Evolutionary conservation across 2,329 filamentous ascomycete genomes (phyloP), one percentile per base, ranked within the genome.

Genomic region (Fusarium sambucinum): DNA sequence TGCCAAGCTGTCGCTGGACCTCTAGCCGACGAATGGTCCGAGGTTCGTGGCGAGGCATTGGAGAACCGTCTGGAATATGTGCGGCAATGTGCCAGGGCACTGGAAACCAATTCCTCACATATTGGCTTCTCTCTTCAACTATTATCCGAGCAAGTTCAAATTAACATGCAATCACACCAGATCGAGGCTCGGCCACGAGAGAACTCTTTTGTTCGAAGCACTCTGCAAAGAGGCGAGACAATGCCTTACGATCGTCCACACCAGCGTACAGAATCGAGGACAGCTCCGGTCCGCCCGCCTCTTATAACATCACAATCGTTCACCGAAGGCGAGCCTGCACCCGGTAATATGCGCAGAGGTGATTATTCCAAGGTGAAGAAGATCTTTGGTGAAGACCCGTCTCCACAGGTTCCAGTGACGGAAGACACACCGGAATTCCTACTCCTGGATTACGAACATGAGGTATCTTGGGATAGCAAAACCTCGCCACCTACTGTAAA

Each of bases 1-100:
- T 97, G 94, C 74, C 96, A 99, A 79, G 89, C 92, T 25, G 91
- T 98, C n/a, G 92, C 94, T 8, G 93, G 93, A 11, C 96, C 96
- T 8, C 80, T 99, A 42, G 92, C 91, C 11, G 96, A 99, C 76
- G 96, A 99, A 80, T 99, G 96, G 96, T 89, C 94, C 6, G 94
- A 97, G 77, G 85, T 94, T n/a, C 89, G 94, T 42, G 93, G 94
- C 3, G 93, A 97, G 76, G 92, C 94, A 10, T 83, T 99, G 30
- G 95, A 97, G 75, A 93, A 93, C 70, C 89, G 96, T 23, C 80
- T 98, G 27, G 92, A 91, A 68, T 90, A 92, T 66, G 93, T 97
- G 60, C 88, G 91, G 53, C 85, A 89, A 60, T 92, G 93, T 64
- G 89, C 90, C 12, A 88, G 91, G 71, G 92, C 95, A 46, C 83